These are phyloP conservation scores for Leccinum arenicola DNA, from an alignment of 768 basidiomycete species.

Conservation along the genomic window DNA sequence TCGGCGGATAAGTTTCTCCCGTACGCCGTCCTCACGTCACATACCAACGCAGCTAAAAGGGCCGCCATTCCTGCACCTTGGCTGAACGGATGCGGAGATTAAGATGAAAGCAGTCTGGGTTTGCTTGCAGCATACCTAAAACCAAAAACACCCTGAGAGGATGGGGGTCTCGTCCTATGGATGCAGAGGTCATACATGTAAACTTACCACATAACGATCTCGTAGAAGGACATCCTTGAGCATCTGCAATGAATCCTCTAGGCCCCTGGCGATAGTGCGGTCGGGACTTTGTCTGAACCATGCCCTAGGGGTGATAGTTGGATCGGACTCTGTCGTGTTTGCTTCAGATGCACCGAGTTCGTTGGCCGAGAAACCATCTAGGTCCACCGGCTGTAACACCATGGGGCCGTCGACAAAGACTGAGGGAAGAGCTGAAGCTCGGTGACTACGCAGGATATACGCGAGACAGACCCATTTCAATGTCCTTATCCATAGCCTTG, in stretches of 20 bases:
- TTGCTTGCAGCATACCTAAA: conserved; percentile 52
- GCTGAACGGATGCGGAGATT: conserved; percentile 33
- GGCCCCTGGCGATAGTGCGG: conserved; percentile 48
- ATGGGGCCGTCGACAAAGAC: conserved; percentile 76
- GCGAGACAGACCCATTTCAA: conserved; percentile 56
- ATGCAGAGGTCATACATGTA: not conserved
- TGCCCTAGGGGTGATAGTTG: conserved; percentile 54
- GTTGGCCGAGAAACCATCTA: conserved; percentile 33
- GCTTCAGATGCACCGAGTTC: conserved; percentile 40
- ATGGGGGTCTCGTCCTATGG: not conserved
- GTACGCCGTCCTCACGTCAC: conserved; percentile 21
- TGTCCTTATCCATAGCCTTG: conserved; percentile 60
- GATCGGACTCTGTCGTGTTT: conserved; percentile 39
- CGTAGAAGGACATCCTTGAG: conserved; percentile 56
- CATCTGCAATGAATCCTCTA: conserved; percentile 53
- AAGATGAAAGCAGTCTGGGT: not conserved
- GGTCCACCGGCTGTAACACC: conserved; percentile 63
- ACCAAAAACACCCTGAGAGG: conserved; percentile 67
- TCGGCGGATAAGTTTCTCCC: conserved; percentile 2
- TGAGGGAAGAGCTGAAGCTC: conserved; percentile 23
- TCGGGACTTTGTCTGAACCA: conserved; percentile 69
- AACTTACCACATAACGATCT: conserved; percentile 63
- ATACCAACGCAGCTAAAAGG: conserved; percentile 64
- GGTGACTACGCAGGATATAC: not conserved
- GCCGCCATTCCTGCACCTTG: conserved; percentile 81